A percentile compares a stretch with the other conserved stretches of the same genome.
phyloP scores from a whole-genome alignment of 2,329 filamentous ascomycete species.

The Xylaria sp. region DNA sequence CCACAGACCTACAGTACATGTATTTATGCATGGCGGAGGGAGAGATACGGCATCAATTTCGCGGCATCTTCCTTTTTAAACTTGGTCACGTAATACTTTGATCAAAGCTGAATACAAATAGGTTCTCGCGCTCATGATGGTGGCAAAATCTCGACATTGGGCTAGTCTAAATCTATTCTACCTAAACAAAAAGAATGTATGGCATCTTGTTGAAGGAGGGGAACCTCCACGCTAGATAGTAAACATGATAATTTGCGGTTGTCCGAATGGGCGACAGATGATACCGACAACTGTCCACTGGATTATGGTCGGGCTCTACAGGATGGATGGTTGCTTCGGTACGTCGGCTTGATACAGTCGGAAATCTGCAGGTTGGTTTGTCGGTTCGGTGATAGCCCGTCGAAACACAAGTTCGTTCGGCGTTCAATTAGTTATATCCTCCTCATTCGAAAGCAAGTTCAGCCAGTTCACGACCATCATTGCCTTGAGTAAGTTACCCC shows the following conservation, averaged over 20 bases:
- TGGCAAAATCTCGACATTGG: neutral
- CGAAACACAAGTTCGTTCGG: neutral
- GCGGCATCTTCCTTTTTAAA: neutral
- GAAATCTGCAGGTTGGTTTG: neutral
- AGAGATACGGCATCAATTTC: neutral
- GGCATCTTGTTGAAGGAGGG: neutral
- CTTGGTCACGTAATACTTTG: too few relatives aligned
- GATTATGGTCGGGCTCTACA: neutral
- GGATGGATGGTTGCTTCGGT: neutral
- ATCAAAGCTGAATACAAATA: too few relatives aligned
- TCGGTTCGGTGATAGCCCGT: neutral
- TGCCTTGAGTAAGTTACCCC: conserved; percentile 54
- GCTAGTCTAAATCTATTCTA: neutral
- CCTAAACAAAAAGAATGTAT: neutral
- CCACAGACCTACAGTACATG: neutral
- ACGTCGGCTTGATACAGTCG: neutral
- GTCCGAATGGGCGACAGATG: neutral
- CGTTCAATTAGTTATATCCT: neutral
- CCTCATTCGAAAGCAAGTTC: conserved; percentile 40
- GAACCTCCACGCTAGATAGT: conserved; percentile 3
- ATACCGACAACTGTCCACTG: neutral
- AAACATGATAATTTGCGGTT: conserved; percentile 6
- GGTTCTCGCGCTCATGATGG: neutral
- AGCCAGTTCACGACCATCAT: conserved; percentile 58
- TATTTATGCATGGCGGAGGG: neutral